These are phyloP conservation scores for Paecilomyces formosus DNA, from an alignment of 2,329 filamentous ascomycete species.

Conservation along the genomic window DNA sequence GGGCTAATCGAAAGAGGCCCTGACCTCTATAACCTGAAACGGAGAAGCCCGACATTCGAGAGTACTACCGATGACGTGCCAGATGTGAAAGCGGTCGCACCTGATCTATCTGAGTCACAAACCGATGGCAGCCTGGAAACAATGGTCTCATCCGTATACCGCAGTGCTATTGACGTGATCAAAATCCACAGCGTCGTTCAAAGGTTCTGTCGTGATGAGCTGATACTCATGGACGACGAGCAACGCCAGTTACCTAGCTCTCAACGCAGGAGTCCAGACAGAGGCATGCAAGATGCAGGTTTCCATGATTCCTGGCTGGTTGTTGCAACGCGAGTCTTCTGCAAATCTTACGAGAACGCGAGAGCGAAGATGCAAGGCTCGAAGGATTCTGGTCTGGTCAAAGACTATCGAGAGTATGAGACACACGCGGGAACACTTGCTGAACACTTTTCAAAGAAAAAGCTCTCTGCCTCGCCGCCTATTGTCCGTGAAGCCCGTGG, in stretches of 20 bases:
- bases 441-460: conserved; percentile 31
- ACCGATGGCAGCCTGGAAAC: conserved; percentile 29
- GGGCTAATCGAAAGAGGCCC: conserved; percentile 37
- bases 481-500: conserved; percentile 29
- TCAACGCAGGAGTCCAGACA: conserved; percentile 1
- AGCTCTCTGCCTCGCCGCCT: conserved; percentile 13
- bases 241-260: background rate
- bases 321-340: conserved; percentile 34
- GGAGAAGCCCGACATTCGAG: conserved; percentile 9
- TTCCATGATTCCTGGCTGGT: conserved; percentile 38
- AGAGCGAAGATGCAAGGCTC: conserved; percentile 31
- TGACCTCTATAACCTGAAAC: conserved; percentile 20
- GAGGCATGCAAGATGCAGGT: conserved; percentile 16
- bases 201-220: conserved; percentile 39
- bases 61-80: conserved; percentile 14
- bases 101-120: conserved; percentile 24
- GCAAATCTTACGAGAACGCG: conserved; percentile 35
- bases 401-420: conserved; percentile 42
- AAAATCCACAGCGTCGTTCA: conserved; percentile 44
- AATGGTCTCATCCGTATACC: conserved; percentile 20
- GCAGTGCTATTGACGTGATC: conserved; percentile 34
- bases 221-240: conserved; percentile 31
- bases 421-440: conserved; percentile 36
- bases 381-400: conserved; percentile 32
- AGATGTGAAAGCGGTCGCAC: conserved; percentile 14